Conservation (phyloP, 768 basidiomycete genomes). For the Dendrothele bispora region DNA sequence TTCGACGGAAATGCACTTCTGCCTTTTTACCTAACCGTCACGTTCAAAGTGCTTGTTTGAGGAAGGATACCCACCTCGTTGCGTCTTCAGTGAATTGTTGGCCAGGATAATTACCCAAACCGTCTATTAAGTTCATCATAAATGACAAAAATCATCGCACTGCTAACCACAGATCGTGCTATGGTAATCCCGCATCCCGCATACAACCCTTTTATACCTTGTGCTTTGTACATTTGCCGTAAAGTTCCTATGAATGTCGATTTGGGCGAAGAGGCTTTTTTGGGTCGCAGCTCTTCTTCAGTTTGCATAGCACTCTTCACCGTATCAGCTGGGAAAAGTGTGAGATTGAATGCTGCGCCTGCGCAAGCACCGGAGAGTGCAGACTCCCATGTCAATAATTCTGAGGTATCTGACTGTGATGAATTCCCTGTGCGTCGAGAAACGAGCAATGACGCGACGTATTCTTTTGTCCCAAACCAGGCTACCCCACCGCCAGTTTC, state of each 20-base stretch:
- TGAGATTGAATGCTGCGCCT: conserved; percentile 80
- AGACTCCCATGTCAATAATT: conserved; percentile 76
- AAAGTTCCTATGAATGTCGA: conserved; percentile 58
- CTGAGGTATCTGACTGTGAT: conserved; percentile 21
- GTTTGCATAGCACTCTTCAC: conserved; percentile 96
- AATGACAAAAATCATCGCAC: conserved; percentile 90
- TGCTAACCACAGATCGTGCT: conserved; percentile 81
- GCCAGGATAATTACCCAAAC: conserved; percentile 55
- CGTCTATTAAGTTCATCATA: conserved; percentile 73
- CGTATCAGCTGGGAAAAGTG: conserved; percentile 94
- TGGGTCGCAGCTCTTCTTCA: conserved; percentile 77
- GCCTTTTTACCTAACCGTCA: too few relatives aligned
- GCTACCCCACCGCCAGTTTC: conserved; percentile 85
- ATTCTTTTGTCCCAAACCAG: conserved; percentile 88
- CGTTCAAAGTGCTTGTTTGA: too few relatives aligned
- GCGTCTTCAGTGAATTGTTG: too few relatives aligned
- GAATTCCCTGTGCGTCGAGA: conserved; percentile 34
- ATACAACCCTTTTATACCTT: conserved; percentile 85
- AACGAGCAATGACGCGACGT: conserved; percentile 64
- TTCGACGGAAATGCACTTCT: too few relatives aligned
- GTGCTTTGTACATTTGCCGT: conserved; percentile 66
- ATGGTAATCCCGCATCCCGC: conserved; percentile 93
- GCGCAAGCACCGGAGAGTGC: conserved; percentile 86
- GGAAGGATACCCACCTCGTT: too few relatives aligned
- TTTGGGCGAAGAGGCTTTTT: conserved; percentile 22